These are phyloP conservation scores for Ilyonectria sp. DNA, from an alignment of 2,329 filamentous ascomycete species.

Conservation along the genomic window DNA sequence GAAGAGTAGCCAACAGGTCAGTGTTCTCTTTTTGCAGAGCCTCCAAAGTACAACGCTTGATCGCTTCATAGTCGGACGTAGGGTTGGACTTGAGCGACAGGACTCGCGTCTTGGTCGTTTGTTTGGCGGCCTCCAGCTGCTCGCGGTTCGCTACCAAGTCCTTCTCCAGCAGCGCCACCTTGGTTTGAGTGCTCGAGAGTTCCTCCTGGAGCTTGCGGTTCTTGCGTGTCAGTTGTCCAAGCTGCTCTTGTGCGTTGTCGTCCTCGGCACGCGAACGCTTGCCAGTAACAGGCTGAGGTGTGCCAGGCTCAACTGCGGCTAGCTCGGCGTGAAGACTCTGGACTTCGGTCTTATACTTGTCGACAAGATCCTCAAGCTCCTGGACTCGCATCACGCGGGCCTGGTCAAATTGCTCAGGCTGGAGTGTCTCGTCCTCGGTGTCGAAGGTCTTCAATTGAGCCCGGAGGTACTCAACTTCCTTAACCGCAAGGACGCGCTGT, in stretches of 20 bases:
- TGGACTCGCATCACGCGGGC: slow-evolving; percentile 81
- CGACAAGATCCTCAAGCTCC: slow-evolving; percentile 88
- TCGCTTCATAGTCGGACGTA: slow-evolving; percentile 85
- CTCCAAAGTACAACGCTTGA: slow-evolving; percentile 85
- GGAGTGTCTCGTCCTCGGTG: slow-evolving; percentile 88
- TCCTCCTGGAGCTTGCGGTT: slow-evolving; percentile 89
- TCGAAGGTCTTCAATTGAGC: slow-evolving; percentile 93
- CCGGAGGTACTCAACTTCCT: slow-evolving; percentile 94
- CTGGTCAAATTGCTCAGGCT: slow-evolving; percentile 84
- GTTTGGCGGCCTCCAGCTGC: slow-evolving; percentile 77
- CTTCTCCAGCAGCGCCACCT: slow-evolving; percentile 78
- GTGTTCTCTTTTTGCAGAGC: slow-evolving; percentile 87
- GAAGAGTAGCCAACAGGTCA: slow-evolving; percentile 83
- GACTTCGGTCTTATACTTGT: slow-evolving; percentile 87
- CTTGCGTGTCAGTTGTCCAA: slow-evolving; percentile 89
- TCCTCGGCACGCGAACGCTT: slow-evolving; percentile 78
- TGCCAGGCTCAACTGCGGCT: slow-evolving; percentile 70
- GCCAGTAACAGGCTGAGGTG: slow-evolving; percentile 61
- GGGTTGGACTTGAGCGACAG: slow-evolving; percentile 93
- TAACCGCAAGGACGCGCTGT: slow-evolving; percentile 86
- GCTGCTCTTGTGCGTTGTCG: slow-evolving; percentile 76
- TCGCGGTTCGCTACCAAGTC: slow-evolving; percentile 81
- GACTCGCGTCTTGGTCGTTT: slow-evolving; percentile 83
- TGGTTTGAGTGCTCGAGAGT: slow-evolving; percentile 77
- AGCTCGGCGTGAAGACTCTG: slow-evolving; percentile 82